Evolutionary conservation across 148 eudicot species (phyloP), one percentile per base, ranked within the genome.

Genomic region (Rhododendron mucronatum): DNA sequence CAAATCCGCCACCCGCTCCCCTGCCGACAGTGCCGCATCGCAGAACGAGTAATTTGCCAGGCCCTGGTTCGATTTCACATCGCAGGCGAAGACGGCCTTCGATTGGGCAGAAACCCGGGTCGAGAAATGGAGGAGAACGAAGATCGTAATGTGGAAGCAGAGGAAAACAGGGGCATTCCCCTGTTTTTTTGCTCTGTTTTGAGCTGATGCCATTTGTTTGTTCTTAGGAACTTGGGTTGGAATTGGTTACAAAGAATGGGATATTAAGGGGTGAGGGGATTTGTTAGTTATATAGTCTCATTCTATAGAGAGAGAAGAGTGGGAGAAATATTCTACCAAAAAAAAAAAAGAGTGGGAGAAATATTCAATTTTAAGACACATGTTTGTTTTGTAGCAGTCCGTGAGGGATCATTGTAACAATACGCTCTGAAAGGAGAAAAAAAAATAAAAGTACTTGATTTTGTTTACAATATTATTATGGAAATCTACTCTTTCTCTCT

Each of bases 331-430:
- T 33, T 33, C 35, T 33, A 33, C 35, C 35, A 1, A 33, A 33
- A 33, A 33, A 33, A 33, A 33, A 33, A 33, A 39, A 39, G 44
- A 39, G 44, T 45, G 23, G 30, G 71, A 65, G 14, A 74, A 11
- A 26, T 2, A 67, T 67, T 26, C 30, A 65, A 44, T 13, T 47
- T 30, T 81, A 2, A 15, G 76, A 76, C 75, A 78, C 82, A 84
- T 53, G 73, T 26, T 89, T 92, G 93, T 88, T 86, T 88, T 90
- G 69, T 85, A 90, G 14, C 12, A 10, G 33, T 90, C 92, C 94
- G 92, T 91, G 93, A 92, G 67, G 26, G 86, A 78, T 84, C 33
- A 84, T 21, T 37, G 81, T 16, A 71, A 63, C 35, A n/a, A 28
- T 18, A 4, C 7, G 28, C 9, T 67, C 30, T 74, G 14, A 15